Evolutionary conservation across 306 rosid genomes (phyloP).

Genomic region (Delonix regia): DNA sequence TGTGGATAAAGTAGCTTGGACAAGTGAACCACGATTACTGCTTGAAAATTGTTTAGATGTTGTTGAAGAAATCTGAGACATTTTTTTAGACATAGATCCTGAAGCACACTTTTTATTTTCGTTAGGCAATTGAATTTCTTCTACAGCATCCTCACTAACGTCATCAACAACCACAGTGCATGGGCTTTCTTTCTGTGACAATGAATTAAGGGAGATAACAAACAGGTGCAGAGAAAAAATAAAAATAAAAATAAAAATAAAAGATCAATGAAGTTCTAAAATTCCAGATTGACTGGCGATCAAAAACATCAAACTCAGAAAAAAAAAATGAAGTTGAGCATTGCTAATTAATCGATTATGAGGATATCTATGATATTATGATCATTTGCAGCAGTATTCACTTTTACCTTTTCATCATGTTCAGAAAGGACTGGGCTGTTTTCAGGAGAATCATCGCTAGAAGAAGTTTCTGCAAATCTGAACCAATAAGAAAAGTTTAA

Average conservation of each 20-base stretch:
- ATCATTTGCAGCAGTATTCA: constrained; percentile 30
- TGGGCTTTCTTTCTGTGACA: constrained; percentile 38
- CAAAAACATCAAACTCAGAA: constrained; percentile 17
- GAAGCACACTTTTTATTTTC: constrained; percentile 50
- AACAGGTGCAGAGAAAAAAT: constrained; percentile 25
- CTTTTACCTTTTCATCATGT: constrained; percentile 43
- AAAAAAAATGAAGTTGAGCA: constrained; percentile 19
- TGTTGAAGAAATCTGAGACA: constrained; percentile 37
- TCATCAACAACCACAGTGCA: constrained; percentile 38
- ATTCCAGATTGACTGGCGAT: neutral
- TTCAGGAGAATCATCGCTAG: constrained; percentile 42
- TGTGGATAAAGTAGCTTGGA: constrained; percentile 79
- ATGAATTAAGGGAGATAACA: constrained; percentile 36
- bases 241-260: too few species aligned
- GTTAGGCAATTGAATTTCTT: constrained; percentile 40
- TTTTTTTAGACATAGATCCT: constrained; percentile 47
- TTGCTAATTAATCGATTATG: constrained; percentile 21
- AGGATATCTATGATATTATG: constrained; percentile 41
- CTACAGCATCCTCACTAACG: constrained; percentile 36
- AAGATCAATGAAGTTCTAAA: constrained; percentile 28
- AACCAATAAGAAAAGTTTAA: constrained; percentile 37
- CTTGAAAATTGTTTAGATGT: constrained; percentile 43
- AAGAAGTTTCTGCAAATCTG: constrained; percentile 47
- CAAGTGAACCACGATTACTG: constrained; percentile 53
- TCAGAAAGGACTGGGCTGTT: constrained; percentile 46